phyloP scores from a whole-genome alignment of 768 basidiomycete species.

The Trametes cingulata region DNA sequence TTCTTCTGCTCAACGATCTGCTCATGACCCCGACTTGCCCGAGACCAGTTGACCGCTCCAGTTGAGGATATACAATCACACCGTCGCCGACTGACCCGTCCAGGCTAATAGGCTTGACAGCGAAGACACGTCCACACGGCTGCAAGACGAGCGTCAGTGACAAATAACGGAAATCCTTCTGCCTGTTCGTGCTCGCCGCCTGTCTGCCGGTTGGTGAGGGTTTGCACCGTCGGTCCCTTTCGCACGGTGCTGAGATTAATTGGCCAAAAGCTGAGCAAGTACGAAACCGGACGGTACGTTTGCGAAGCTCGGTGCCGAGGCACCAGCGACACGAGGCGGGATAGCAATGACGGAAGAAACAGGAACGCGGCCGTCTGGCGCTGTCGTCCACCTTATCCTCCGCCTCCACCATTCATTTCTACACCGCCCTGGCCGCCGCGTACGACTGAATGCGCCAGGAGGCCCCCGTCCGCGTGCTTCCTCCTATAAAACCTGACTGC shows the following conservation, averaged over 20 bases:
- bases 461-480: not conserved
- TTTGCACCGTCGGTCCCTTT: not conserved
- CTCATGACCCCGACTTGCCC: too few species aligned
- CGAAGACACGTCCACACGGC: not conserved
- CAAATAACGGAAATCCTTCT: too few species aligned
- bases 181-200: too few species aligned
- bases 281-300: not conserved
- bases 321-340: not conserved
- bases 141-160: too few species aligned
- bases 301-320: not conserved
- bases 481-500: not conserved
- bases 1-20: not conserved
- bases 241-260: too few species aligned
- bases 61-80: too few species aligned
- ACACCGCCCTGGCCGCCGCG: not conserved
- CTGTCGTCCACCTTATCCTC: not conserved
- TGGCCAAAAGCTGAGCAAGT: not conserved
- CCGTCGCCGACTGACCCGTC: too few species aligned
- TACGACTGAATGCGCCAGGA: not conserved
- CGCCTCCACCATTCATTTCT: not conserved
- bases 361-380: not conserved
- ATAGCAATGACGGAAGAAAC: not conserved
- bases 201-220: not conserved
- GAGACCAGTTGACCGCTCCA: too few species aligned
- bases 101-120: too few species aligned